Conservation (phyloP, 148 eudicot species). For the Oxyria digyna region DNA sequence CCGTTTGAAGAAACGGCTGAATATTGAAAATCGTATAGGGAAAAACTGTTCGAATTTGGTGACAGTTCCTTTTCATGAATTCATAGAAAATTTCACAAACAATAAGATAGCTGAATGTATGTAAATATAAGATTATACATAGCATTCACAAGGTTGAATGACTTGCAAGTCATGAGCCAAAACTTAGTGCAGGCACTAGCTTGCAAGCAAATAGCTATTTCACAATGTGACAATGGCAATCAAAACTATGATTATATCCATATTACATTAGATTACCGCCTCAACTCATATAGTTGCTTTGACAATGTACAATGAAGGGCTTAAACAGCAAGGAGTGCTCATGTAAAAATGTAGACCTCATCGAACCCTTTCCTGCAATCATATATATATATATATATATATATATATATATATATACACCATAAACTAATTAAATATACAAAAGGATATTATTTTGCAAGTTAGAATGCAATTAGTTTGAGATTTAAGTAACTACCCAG, state of each 20-base stretch:
- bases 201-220: background rate
- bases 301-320: background rate
- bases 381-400: no score
- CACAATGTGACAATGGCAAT: background rate
- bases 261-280: background rate
- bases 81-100: no score
- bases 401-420: no score
- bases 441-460: background rate
- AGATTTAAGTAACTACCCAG: constrained; percentile 45
- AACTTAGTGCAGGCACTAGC: background rate
- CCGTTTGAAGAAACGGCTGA: no score
- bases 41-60: no score
- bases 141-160: background rate
- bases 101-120: background rate
- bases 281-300: background rate
- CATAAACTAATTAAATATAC: no score
- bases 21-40: no score
- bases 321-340: background rate
- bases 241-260: background rate
- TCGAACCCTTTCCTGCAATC: constrained; percentile 66
- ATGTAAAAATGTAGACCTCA: constrained; percentile 64
- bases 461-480: background rate
- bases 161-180: background rate
- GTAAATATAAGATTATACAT: background rate
- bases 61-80: no score